Conservation (phyloP, 768 basidiomycete species). For the Lanmaoa pseudosensibilis region DNA sequence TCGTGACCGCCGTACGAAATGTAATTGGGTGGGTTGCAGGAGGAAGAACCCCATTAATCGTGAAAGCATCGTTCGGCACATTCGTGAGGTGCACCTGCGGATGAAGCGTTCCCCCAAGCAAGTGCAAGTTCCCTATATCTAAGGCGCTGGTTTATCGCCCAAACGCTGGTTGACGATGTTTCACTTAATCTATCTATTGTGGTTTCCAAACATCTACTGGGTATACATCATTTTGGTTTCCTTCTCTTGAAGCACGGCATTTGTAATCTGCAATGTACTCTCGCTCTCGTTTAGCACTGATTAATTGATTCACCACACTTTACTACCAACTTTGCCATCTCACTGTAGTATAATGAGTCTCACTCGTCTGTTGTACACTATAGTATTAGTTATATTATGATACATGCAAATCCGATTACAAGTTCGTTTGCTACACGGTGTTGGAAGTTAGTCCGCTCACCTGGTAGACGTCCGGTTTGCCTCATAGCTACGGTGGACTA, state of each 20-base stretch:
- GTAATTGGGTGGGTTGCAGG: slow-evolving; percentile 16
- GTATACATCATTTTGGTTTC: neutral
- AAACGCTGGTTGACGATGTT: neutral
- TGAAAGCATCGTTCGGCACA: slow-evolving; percentile 22
- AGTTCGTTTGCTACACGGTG: neutral
- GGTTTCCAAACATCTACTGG: neutral
- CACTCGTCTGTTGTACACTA: neutral
- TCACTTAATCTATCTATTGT: neutral
- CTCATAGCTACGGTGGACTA: too few relatives aligned
- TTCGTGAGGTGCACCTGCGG: slow-evolving; percentile 13
- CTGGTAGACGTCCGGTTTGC: too few relatives aligned
- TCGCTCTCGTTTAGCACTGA: neutral
- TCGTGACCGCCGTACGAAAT: neutral
- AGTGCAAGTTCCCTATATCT: neutral
- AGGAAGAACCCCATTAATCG: slow-evolving; percentile 14
- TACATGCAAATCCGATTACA: neutral
- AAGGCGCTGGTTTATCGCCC: neutral
- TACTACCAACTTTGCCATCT: neutral
- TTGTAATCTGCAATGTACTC: neutral
- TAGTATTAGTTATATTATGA: too few relatives aligned
- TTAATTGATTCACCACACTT: neutral
- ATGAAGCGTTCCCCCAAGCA: slow-evolving; percentile 6
- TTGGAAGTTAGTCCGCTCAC: neutral
- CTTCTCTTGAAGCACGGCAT: neutral
- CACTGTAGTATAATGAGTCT: neutral